These are phyloP conservation scores for Phytophthora melonis DNA, from an alignment of 352 stramenopile species.

Conservation along the genomic window DNA sequence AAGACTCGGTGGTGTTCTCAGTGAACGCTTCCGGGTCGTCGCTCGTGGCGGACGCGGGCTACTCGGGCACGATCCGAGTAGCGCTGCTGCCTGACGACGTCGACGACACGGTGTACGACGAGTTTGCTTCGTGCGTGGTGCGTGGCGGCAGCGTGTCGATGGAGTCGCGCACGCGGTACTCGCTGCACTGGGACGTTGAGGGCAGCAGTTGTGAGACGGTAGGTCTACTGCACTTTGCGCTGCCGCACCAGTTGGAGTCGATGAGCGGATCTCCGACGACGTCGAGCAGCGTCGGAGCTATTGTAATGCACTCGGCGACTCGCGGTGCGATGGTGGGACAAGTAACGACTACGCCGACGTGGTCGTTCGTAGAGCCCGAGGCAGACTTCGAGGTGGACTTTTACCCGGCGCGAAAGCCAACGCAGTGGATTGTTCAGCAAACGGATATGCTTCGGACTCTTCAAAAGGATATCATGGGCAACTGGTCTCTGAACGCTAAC, in stretches of 20 bases:
- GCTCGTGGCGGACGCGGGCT: constrained; percentile 49
- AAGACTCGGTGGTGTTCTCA: constrained; percentile 43
- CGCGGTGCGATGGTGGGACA: constrained; percentile 64
- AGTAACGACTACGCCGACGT: constrained; percentile 43
- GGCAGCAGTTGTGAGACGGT: constrained; percentile 50
- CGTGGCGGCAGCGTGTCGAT: constrained; percentile 59
- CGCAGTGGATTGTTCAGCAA: constrained; percentile 39
- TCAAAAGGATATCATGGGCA: constrained; percentile 59
- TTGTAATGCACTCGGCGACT: constrained; percentile 60
- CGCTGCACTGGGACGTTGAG: constrained; percentile 65
- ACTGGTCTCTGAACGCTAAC: constrained; percentile 51
- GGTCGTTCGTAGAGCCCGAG: constrained; percentile 63
- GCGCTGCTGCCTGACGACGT: constrained; percentile 58
- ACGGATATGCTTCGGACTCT: constrained; percentile 57
- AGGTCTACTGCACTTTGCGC: constrained; percentile 72
- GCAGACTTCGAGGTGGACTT: constrained; percentile 63
- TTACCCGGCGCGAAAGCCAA: constrained; percentile 52
- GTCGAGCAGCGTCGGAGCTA: constrained; percentile 35
- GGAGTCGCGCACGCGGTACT: constrained; percentile 67
- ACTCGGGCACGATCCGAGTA: constrained; percentile 64
- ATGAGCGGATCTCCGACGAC: constrained; percentile 30
- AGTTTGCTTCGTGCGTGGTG: constrained; percentile 67
- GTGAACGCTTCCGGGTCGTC: constrained; percentile 49
- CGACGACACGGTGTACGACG: constrained; percentile 58
- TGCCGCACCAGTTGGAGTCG: constrained; percentile 70